Evolutionary conservation across 2,329 filamentous ascomycete genomes (phyloP), one percentile per base, ranked within the genome.

Genomic region (Aspergillus thermomutatus): DNA sequence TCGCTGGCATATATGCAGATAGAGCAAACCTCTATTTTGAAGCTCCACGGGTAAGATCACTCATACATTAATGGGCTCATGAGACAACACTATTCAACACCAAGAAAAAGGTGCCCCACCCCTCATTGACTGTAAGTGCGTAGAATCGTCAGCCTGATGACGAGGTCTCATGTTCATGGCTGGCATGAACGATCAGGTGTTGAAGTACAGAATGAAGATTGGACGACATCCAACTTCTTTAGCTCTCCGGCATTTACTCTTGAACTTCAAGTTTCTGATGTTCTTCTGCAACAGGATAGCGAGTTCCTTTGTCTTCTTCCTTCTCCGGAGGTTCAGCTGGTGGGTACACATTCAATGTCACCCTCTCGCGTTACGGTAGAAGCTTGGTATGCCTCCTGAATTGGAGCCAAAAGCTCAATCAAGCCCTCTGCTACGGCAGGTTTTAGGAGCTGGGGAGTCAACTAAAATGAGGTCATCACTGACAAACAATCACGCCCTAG

Each of bases 381-480:
- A 0, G 81, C 83, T 60, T 89, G 78, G 77, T 85, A 97, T 5
- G 87, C 87, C 3, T 80, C 82, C 63, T 88, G 87, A 58, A 99
- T 93, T 1, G 92, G 91, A 2, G 82, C 85, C 56, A 96, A 80
- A 10, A 97, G 82, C 40, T 83, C 80, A 63, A 85, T 86, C 21
- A 99, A 82, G 8, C 86, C 90, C 52, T 85, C 82, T 5, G 89
- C 83, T 4, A 95, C 86, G 10, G 90, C 91, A n/a, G 87, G 83
- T 79, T 99, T 97, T 52, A 97, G 80, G 11, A 89, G 77, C 79
- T 97, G 92, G 0, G 94, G 94, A 1, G 89, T 91, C 60, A 96
- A 83, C 82, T 87, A 62, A 31, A 55, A 17, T 26, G 23, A 11
- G 49, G 8, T 53, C 2, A 54, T 6, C 7, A 3, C 9, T n/a